These are phyloP conservation scores for Rubroboletus pulcherrimus DNA, from an alignment of 768 basidiomycete species.

Conservation along the genomic window DNA sequence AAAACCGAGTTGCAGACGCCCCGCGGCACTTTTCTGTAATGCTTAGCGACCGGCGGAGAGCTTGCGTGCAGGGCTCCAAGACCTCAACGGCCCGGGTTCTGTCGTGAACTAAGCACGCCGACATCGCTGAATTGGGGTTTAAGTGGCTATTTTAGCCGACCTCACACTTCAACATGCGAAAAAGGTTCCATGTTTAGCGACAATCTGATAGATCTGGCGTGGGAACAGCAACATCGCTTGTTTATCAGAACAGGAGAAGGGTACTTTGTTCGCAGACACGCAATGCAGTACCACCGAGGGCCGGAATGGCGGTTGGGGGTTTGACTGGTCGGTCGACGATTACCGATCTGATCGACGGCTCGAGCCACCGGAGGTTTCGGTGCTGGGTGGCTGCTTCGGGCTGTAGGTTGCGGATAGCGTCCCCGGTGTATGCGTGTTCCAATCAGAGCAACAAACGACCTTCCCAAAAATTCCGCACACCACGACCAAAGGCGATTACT, in stretches of 20 bases:
- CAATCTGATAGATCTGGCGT: not conserved
- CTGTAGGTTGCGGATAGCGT: no score
- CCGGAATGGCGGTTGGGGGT: no score
- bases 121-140: not conserved
- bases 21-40: not conserved
- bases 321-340: no score
- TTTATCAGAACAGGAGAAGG: not conserved
- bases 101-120: not conserved
- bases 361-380: no score
- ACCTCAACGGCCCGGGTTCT: not conserved
- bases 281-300: not conserved
- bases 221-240: not conserved
- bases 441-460: no score
- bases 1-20: not conserved
- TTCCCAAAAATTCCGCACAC: no score
- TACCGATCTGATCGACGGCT: no score
- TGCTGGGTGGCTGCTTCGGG: no score
- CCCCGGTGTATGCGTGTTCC: no score
- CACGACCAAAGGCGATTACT: no score
- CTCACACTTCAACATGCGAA: not conserved
- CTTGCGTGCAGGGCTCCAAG: not conserved
- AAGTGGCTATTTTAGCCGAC: not conserved
- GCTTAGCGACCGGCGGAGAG: no score
- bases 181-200: not conserved
- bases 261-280: not conserved